Evolutionary conservation across 306 rosid species (phyloP).

Genomic region (Corylus americana): DNA sequence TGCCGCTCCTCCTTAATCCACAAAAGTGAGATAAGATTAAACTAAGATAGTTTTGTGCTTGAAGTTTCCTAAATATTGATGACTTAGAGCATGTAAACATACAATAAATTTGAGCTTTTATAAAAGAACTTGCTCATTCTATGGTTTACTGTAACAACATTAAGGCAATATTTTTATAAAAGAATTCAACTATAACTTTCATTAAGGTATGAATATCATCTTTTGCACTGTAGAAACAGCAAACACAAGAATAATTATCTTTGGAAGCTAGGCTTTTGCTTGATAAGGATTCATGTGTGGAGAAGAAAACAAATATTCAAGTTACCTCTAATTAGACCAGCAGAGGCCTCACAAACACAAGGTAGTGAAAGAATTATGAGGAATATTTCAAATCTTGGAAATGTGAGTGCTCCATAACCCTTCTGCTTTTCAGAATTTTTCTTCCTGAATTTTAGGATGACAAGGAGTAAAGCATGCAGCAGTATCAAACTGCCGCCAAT

Average conservation of each 20-base stretch:
- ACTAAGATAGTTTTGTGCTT: background rate
- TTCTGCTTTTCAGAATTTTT: constrained; percentile 51
- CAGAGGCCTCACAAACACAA: constrained; percentile 66
- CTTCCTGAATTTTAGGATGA: constrained; percentile 62
- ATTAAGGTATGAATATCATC: background rate
- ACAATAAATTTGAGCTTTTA: background rate
- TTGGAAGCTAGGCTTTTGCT: background rate
- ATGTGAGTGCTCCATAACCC: constrained; percentile 71
- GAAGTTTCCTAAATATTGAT: constrained; percentile 4
- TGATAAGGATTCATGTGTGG: constrained; percentile 1
- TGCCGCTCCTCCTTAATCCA: constrained; percentile 54
- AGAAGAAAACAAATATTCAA: constrained; percentile 3
- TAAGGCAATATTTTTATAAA: background rate
- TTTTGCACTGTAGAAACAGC: background rate
- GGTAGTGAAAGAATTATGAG: constrained; percentile 76
- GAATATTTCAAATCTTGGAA: constrained; percentile 87
- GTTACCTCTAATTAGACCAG: constrained; percentile 66
- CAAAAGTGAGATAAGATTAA: constrained; percentile 22
- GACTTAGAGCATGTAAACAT: background rate
- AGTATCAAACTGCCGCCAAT: constrained; percentile 63
- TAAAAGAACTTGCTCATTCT: background rate
- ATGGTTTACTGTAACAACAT: background rate
- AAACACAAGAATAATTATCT: background rate
- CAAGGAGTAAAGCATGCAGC: constrained; percentile 63
- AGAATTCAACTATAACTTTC: background rate